These are phyloP conservation scores for Neopestalotiopsis clavispora DNA, from an alignment of 2,329 filamentous ascomycete genomes.

Conservation along the genomic window DNA sequence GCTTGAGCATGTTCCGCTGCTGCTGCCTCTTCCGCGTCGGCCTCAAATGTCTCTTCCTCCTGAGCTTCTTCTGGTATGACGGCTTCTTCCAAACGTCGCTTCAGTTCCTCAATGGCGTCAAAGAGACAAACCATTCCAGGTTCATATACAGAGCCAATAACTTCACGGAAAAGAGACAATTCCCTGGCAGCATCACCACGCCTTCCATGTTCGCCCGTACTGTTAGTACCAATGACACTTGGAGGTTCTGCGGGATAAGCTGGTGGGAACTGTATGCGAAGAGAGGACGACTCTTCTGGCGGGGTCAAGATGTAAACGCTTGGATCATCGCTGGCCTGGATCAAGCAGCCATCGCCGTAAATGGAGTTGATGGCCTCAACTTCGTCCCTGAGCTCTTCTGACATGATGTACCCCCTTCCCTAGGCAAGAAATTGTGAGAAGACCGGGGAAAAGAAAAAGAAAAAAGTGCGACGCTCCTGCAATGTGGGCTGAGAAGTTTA, in stretches of 20 bases:
- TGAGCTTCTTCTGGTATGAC: constrained; percentile 32
- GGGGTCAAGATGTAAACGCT: constrained; percentile 67
- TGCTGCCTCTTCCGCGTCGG: constrained; percentile 21
- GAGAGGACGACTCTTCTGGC: constrained; percentile 61
- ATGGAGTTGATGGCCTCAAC: constrained; percentile 85
- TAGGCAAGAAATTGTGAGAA: not conserved
- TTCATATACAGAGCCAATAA: constrained; percentile 70
- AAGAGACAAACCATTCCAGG: constrained; percentile 85
- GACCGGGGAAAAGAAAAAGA: not conserved
- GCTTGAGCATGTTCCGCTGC: constrained; percentile 13
- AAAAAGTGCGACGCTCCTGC: not conserved
- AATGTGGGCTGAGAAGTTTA: not conserved
- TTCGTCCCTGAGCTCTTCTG: constrained; percentile 71
- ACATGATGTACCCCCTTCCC: constrained; percentile 43
- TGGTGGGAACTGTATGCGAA: constrained; percentile 70
- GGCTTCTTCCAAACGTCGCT: constrained; percentile 43
- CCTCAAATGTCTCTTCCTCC: constrained; percentile 30
- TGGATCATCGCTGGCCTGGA: constrained; percentile 41
- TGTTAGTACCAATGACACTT: constrained; percentile 77
- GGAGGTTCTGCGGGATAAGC: constrained; percentile 80
- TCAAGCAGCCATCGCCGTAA: constrained; percentile 72
- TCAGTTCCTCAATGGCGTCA: constrained; percentile 82
- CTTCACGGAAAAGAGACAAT: constrained; percentile 70
- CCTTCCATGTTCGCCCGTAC: constrained; percentile 69
- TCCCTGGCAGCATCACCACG: constrained; percentile 76